These are phyloP conservation scores for Rhodotorula babjevae DNA, from an alignment of 768 basidiomycete species.

Conservation along the genomic window DNA sequence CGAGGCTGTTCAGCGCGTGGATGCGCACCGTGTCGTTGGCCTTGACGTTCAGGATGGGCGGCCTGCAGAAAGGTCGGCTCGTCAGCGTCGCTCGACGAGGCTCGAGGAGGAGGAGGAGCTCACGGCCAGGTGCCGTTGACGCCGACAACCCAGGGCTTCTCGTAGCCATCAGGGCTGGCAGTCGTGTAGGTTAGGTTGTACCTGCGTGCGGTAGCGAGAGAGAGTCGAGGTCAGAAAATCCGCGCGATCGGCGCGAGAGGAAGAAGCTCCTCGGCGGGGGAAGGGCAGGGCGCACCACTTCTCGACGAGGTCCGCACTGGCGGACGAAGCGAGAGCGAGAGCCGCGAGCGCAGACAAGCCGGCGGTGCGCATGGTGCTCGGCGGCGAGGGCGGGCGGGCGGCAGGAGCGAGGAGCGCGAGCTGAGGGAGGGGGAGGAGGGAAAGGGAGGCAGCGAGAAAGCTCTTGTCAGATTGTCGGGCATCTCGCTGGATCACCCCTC, in stretches of 20 bases:
- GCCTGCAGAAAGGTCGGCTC: constrained; percentile 52
- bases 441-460: background rate
- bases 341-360: background rate
- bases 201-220: constrained; percentile 43
- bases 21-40: constrained; percentile 68
- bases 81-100: background rate
- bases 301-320: constrained; percentile 5
- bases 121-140: constrained; percentile 93
- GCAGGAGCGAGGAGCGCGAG: background rate
- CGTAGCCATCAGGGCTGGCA: constrained; percentile 74
- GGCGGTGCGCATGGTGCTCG: background rate
- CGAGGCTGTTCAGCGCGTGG: constrained; percentile 54
- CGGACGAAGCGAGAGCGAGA: background rate
- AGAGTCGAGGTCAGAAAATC: background rate
- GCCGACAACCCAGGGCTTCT: constrained; percentile 68
- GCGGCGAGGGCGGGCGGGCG: no score
- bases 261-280: no score
- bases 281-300: background rate
- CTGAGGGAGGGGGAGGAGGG: background rate
- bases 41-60: constrained; percentile 71
- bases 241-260: background rate
- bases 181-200: constrained; percentile 87
- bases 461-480: background rate
- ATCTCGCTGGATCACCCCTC: background rate
- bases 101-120: constrained; percentile 7